Percentiles rank a stretch among this genome's conserved stretches.
These are phyloP conservation scores for Pyrus hybrid DNA, from an alignment of 331 rosid species.

Conservation along the genomic window DNA sequence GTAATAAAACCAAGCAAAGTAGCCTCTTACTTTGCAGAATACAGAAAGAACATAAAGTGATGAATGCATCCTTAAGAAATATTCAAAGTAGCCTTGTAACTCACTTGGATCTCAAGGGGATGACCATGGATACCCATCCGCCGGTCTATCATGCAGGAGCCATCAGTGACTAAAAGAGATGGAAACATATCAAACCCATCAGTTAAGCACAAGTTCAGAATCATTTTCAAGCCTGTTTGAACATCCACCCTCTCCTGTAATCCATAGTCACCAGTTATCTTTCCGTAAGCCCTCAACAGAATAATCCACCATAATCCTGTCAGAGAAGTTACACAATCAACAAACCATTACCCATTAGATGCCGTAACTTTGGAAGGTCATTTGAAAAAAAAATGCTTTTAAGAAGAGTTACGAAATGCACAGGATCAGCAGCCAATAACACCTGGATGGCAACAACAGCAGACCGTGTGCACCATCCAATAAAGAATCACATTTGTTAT, in stretches of 20 bases:
- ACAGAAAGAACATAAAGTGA: background rate
- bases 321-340: conserved; percentile 5
- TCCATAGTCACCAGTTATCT: conserved; percentile 70
- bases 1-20: background rate
- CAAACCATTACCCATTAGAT: background rate
- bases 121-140: conserved; percentile 99
- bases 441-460: background rate
- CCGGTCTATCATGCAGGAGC: conserved; percentile 98
- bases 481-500: too few species aligned
- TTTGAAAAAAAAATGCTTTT: background rate
- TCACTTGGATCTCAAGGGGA: conserved; percentile 97
- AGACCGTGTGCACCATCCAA: background rate
- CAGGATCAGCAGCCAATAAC: background rate
- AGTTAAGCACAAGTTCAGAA: conserved; percentile 73
- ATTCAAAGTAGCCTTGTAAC: conserved; percentile 3
- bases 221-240: conserved; percentile 89
- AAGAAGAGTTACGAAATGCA: background rate
- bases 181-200: conserved; percentile 99
- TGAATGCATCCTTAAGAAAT: background rate
- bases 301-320: conserved; percentile 99
- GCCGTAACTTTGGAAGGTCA: background rate
- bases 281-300: conserved; percentile 81
- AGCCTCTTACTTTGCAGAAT: background rate
- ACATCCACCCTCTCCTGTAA: conserved; percentile 90
- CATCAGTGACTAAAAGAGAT: conserved; percentile 90